Conservation (phyloP, 1,139 yeast genomes). For the Nakaseomyces delphensis region DNA sequence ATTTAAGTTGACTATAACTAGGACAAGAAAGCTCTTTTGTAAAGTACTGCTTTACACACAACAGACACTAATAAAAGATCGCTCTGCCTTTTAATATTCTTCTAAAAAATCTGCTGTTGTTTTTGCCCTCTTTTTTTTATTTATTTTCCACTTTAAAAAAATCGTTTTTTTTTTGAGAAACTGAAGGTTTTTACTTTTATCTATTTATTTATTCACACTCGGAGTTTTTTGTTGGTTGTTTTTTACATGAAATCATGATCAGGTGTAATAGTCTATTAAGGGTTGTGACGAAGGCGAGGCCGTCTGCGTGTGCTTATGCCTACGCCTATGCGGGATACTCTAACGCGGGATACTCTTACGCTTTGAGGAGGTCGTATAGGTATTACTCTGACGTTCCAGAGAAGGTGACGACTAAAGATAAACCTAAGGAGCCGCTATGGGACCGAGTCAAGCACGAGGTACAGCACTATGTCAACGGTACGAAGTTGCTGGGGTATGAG, state of each 20-base stretch:
- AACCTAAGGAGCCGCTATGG: slow-evolving; percentile 45
- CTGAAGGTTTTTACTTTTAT: not conserved
- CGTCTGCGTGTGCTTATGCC: no score
- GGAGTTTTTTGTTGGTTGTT: not conserved
- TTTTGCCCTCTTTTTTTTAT: no score
- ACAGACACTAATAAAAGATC: no score
- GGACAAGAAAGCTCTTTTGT: no score
- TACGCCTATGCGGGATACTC: not conserved
- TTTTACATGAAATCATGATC: not conserved
- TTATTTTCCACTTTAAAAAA: no score
- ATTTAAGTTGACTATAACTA: no score
- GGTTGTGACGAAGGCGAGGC: not conserved
- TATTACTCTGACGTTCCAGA: not conserved
- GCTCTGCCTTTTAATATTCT: not conserved
- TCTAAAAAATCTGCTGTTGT: no score
- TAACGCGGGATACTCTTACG: no score
- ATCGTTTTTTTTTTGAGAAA: not conserved
- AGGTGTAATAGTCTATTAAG: not conserved
- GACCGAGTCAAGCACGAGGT: slow-evolving; percentile 84
- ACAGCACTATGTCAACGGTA: slow-evolving; percentile 90
- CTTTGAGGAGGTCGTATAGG: not conserved
- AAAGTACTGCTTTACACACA: no score
- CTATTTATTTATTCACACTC: not conserved
- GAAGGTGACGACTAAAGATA: slow-evolving; percentile 6
- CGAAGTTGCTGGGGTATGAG: slow-evolving; percentile 87